Base-by-base conservation (phyloP, 768 basidiomycete genomes). In the Psilocybe cyanescens region DNA sequence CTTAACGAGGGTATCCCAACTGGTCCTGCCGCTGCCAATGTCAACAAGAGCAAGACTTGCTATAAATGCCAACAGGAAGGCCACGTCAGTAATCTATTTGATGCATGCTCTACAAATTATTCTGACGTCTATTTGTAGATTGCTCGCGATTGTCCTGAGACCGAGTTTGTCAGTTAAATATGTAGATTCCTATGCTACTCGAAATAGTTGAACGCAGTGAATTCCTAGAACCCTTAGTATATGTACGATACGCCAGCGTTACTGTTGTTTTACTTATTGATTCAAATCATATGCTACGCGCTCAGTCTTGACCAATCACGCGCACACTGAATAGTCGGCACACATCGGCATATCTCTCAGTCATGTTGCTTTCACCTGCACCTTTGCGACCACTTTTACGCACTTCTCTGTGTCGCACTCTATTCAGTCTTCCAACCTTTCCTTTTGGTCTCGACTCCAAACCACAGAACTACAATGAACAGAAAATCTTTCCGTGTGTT, bases 61-160 rank as follows among this genome's bases (percentile, higher is more conserved):
- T 95, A 92, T 78, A 94, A 92, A 70, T 95, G 94, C 69, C 89
- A 91, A 71, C 86, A 88, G 73, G 90, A 92, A 73, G 93, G 93
- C 65, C 92, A 95, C 79, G 92, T 94, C 71, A 74, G 91, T 79
- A 29, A 47, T 28, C 4, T 31, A 9, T 29, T 37, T 16, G 24
- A 24, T 58, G 8, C 29, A 5, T 41, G 24, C 12, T 39, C 9
- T 11, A 37, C 4, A 17, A 29, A 19, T 14, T 50, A 57, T 65
- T 29, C 37, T 44, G 39, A 48, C 28, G 9, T 31, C 3, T 49
- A 6, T 54, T 66, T 47, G 19, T 61, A 89, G 86, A 86, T 89
- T 69, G 86, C 87, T 47, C 81, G 85, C 73, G 86, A 88, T 54
- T 89, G 87, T 72, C 81, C 85, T 45, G 86, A 86, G 70, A 80